Evolutionary conservation across 1,284 basidiomycete genomes (phyloP), one percentile per base, ranked within the genome.

Genomic region (Agaricales sp.): DNA sequence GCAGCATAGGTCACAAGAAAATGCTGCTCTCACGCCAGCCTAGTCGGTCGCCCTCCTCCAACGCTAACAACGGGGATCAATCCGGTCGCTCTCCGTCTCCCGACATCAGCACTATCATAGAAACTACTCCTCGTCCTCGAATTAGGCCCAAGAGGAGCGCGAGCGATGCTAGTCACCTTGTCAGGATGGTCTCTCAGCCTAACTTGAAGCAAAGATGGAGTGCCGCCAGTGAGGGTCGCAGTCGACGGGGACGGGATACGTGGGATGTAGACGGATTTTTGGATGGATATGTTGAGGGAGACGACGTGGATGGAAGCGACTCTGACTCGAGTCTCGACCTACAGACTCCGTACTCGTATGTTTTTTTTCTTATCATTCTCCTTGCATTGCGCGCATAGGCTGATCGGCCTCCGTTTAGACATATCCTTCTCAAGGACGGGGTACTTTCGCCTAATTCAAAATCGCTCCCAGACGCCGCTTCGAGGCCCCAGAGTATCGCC

Each of bases 261-360:
- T n/a, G 39, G 39, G 39, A 41, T n/a, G 39, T 16, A 35, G 13
- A 37, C n/a, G 37, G 21, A 19, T 45, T 30, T 22, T 26, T 38
- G 20, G 47, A 21, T 23, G 49, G 48, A 18, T 41, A 16, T n/a
- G 39, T n/a, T 41, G 16, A 16, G 18, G 39, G 8, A 6, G 58
- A 62, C 43, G 61, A 61, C 37, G 58, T 54, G 35, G 58, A 58
- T 3, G 73, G 63, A 3, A 74, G 67, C 35, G 75, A 71, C 38
- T 75, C 72, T 16, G 82, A 85, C 62, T 87, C 83, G 20, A 82
- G 80, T 60, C 61, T 89, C 45, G 86, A 89, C 64, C 57, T 89
- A 41, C 82, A 85, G 55, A 89, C 86, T 0, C 84, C 86, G 0
- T 60, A 89, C 11, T 82, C 87, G 82, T 87, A 59, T 64, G 84